phyloP scores from a whole-genome alignment of 2,329 filamentous ascomycete species.

The Hypoxylon sp. region DNA sequence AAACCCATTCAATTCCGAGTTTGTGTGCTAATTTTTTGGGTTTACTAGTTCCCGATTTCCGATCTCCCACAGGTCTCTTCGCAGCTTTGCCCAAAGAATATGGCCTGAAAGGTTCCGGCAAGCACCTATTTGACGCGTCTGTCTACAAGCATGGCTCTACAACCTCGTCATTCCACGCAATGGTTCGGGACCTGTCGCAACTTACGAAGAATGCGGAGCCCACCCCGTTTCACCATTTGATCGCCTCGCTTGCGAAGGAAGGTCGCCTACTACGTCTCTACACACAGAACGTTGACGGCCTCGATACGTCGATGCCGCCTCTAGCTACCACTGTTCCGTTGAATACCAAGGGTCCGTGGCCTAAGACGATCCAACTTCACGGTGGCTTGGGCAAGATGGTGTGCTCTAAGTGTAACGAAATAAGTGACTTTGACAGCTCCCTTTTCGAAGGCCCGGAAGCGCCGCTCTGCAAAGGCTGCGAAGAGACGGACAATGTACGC shows the following conservation, averaged over 20 bases:
- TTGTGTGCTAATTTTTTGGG: conserved; percentile 41
- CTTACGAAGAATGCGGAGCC: conserved; percentile 83
- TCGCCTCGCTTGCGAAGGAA: conserved; percentile 90
- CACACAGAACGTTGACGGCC: conserved; percentile 96
- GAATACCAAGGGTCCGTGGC: conserved; percentile 89
- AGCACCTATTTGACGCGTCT: conserved; percentile 96
- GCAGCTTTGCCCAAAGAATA: conserved; percentile 87
- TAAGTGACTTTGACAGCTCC: conserved; percentile 81
- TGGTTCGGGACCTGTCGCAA: conserved; percentile 90
- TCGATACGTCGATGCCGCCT: conserved; percentile 87
- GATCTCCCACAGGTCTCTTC: conserved; percentile 91
- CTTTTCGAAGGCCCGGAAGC: conserved; percentile 89
- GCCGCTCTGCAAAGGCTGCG: conserved; percentile 83
- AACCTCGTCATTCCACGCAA: conserved; percentile 92
- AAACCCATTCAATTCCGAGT: conserved; percentile 16
- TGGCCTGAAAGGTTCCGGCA: conserved; percentile 92
- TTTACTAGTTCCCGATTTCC: conserved; percentile 87
- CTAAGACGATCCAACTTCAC: conserved; percentile 91
- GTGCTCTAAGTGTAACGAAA: conserved; percentile 89
- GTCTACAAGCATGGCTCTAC: conserved; percentile 94
- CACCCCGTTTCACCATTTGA: conserved; percentile 91
- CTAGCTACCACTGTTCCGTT: conserved; percentile 86
- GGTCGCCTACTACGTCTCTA: conserved; percentile 91
- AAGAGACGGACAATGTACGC: conserved; percentile 81
- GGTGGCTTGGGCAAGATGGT: conserved; percentile 96